A percentile compares a stretch with the other conserved stretches of the same genome.
Evolutionary conservation across 179 eudicot genomes (phyloP).

Genomic region (Dionaea muscipula): DNA sequence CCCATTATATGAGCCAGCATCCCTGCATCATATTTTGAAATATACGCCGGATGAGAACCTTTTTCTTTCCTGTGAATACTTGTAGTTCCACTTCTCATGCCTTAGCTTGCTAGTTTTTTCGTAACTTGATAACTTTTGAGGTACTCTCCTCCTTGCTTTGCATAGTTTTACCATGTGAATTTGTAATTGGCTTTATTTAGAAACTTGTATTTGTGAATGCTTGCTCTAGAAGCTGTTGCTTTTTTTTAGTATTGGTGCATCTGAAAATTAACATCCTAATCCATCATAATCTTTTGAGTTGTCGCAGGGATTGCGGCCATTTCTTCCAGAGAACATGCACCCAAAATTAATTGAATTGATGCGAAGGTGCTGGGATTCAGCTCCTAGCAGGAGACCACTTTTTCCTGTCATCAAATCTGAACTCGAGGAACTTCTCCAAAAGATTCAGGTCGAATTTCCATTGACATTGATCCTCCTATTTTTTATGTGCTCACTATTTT

Average conservation of each 20-base stretch:
- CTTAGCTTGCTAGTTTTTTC: no score
- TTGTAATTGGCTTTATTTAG: no score
- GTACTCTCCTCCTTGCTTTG: no score
- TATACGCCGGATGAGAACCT: no score
- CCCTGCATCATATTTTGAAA: no score
- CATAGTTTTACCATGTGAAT: no score
- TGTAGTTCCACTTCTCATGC: no score
- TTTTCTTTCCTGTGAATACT: no score
- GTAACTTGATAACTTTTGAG: no score
- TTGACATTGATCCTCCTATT: not conserved
- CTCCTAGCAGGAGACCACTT: conserved; percentile 48
- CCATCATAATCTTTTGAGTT: not conserved
- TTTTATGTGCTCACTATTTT: no score
- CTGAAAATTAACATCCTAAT: not conserved
- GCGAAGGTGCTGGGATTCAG: conserved; percentile 68
- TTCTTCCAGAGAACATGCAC: conserved; percentile 52
- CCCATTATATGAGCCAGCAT: no score
- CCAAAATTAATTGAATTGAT: conserved; percentile 60
- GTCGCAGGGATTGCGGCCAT: conserved; percentile 75
- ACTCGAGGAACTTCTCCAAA: conserved; percentile 50
- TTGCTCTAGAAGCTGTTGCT: not conserved
- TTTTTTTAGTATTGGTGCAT: not conserved
- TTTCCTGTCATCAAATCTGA: conserved; percentile 51
- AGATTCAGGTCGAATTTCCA: conserved; percentile 38
- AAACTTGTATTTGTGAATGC: no score